Base-by-base conservation (phyloP, 495 filamentous ascomycete genomes). In the Collariella sp. region DNA sequence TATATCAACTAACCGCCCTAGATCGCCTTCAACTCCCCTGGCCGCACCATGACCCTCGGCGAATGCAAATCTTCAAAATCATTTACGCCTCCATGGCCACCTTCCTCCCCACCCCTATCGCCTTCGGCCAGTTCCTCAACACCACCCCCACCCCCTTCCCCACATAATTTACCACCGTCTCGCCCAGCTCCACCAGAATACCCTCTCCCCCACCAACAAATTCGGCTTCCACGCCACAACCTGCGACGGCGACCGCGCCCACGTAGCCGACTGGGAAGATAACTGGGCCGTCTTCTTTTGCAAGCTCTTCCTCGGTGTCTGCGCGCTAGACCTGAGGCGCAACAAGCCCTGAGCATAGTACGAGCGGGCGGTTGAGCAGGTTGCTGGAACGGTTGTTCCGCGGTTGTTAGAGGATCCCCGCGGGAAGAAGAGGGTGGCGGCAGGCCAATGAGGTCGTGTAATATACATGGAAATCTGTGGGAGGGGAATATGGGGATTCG, bases 391-490 rank as follows among this genome's bases (percentile, higher is more conserved):
- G 12, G 61, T 67, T 0, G 66, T 69, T n/a, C 69, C 70, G 20
- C 54, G 62, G 13, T 62, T 72, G 2, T 54, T 71, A 19, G 44
- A 56, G 7, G 60, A 66, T 11, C 55, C 70, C 9, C 52, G 63
- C 45, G 59, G 34, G 4, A 3, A 35, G n/a, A 59, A 60, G 0
- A n/a, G n/a, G n/a, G n/a, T n/a, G n/a, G n/a, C n/a, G 67, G 63
- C 3, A 39, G 59, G 2, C 40, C 47, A 9, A 58, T 73, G 19
- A 68, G 69, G 22, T 71, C 68, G 5, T 61, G 42, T 26, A 50
- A 72, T 6, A 55, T 73, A 1, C 71, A 72, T 45, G 67, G 70
- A 0, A 62, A 73, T 45, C 57, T 73, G 10, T 72, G 71, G 70
- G 60, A 67, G 42, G 62, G 52, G 16, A 73, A 75, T 29, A 53